Evolutionary conservation across 257 asterid genomes (phyloP).

Genomic region (Coffea eugenioides): DNA sequence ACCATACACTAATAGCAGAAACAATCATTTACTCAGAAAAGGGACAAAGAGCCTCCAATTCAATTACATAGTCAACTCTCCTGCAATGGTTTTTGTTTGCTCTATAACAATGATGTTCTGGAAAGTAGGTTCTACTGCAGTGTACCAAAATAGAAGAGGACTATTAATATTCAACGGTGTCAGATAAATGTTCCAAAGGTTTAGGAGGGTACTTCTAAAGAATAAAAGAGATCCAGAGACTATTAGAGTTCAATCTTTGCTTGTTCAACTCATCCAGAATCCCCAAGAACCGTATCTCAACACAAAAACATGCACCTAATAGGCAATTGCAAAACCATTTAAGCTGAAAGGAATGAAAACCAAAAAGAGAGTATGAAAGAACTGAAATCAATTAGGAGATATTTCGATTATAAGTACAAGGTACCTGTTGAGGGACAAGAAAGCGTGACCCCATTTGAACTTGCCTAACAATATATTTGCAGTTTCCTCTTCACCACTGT

Average conservation of each 20-base stretch:
- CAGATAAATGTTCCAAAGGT: neutral
- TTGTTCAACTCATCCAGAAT: neutral
- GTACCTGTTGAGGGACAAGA: slow-evolving; percentile 85
- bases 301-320: neutral
- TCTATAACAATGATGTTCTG: neutral
- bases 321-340: neutral
- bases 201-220: neutral
- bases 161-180: neutral
- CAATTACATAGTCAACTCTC: neutral
- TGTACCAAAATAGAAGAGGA: neutral
- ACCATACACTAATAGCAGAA: neutral
- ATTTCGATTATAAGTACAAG: neutral
- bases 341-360: neutral
- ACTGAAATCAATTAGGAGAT: neutral
- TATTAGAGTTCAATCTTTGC: neutral
- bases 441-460: slow-evolving; percentile 99
- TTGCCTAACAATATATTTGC: slow-evolving; percentile 73
- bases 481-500: slow-evolving; percentile 84
- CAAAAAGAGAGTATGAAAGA: neutral
- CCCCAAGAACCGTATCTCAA: neutral
- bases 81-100: neutral
- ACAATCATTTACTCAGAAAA: neutral
- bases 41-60: neutral
- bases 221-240: neutral
- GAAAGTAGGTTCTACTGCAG: neutral